These are phyloP conservation scores for Ustilago cynodontis DNA, from an alignment of 1,284 basidiomycete genomes.

Conservation along the genomic window DNA sequence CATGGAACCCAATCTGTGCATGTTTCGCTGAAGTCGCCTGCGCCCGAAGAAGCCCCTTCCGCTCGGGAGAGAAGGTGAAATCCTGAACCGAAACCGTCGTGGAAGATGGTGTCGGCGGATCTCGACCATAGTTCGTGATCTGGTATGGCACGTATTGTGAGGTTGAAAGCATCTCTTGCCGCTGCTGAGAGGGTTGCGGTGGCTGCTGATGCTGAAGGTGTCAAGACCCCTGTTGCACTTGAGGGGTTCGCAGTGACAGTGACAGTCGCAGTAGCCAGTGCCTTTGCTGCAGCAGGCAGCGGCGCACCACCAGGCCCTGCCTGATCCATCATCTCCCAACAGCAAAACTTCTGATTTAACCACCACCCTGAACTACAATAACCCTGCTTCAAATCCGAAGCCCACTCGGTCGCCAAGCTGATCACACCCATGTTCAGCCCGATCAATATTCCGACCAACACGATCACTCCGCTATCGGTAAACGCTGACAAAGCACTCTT, in stretches of 20 bases:
- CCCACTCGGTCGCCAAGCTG: conserved; percentile 96
- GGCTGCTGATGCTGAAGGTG: conserved; percentile 15
- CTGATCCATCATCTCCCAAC: conserved; percentile 78
- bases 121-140: conserved; percentile 32
- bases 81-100: conserved; percentile 72
- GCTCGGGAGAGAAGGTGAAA: conserved; percentile 33
- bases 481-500: conserved; percentile 52
- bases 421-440: conserved; percentile 94
- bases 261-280: conserved; percentile 37
- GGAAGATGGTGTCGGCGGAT: conserved; percentile 71
- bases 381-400: conserved; percentile 96
- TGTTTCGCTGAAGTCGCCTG: conserved; percentile 73
- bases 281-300: conserved; percentile 45
- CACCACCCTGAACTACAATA: conserved; percentile 98
- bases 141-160: conserved; percentile 24
- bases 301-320: conserved; percentile 63
- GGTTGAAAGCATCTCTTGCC: conserved; percentile 25
- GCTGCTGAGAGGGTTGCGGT: not conserved
- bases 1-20: conserved; percentile 95
- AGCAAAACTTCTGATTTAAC: conserved; percentile 97
- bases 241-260: conserved; percentile 27
- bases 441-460: conserved; percentile 80
- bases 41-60: conserved; percentile 12
- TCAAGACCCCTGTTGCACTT: conserved; percentile 5
- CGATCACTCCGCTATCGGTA: conserved; percentile 65